A percentile compares a stretch with the other conserved stretches of the same genome.
These are phyloP conservation scores for Marasmius oreades DNA, from an alignment of 1,284 basidiomycete species.

Conservation along the genomic window DNA sequence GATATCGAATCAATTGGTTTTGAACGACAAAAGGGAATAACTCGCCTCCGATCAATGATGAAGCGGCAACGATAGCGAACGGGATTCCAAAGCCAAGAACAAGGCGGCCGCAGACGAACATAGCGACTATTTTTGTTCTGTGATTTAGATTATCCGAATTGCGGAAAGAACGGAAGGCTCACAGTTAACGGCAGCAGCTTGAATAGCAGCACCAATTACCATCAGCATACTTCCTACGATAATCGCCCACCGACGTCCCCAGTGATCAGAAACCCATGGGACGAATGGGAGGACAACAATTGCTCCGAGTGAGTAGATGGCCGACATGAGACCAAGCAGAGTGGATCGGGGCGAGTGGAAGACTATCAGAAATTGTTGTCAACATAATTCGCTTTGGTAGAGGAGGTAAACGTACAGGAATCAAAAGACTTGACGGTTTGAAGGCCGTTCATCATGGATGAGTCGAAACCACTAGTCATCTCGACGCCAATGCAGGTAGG, in stretches of 20 bases:
- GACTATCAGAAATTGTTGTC: slow-evolving; percentile 26
- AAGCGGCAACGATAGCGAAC: slow-evolving; percentile 45
- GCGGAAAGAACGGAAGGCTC: slow-evolving; percentile 14
- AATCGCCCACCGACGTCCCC: slow-evolving; percentile 42
- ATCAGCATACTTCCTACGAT: slow-evolving; percentile 42
- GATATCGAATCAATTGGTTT: not conserved
- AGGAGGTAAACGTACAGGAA: slow-evolving; percentile 32
- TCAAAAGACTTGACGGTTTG: slow-evolving; percentile 46
- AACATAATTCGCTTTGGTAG: not conserved
- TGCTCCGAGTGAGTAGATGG: slow-evolving; percentile 53
- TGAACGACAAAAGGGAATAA: not conserved
- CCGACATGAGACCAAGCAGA: slow-evolving; percentile 48
- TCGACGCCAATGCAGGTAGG: slow-evolving; percentile 60
- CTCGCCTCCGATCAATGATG: slow-evolving; percentile 44
- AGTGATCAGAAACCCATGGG: slow-evolving; percentile 38
- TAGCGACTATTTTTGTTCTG: slow-evolving; percentile 33
- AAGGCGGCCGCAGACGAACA: slow-evolving; percentile 49
- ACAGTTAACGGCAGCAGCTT: slow-evolving; percentile 47
- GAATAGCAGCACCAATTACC: slow-evolving; percentile 42
- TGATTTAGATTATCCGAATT: not conserved
- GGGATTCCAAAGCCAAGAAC: slow-evolving; percentile 46
- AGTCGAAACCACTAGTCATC: slow-evolving; percentile 59
- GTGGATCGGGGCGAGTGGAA: slow-evolving; percentile 47
- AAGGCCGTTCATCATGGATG: slow-evolving; percentile 55
- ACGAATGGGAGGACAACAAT: slow-evolving; percentile 44